Evolutionary conservation across 352 stramenopile genomes (phyloP), one percentile per base, ranked within the genome.

Genomic region (Phytophthora agathidicida): DNA sequence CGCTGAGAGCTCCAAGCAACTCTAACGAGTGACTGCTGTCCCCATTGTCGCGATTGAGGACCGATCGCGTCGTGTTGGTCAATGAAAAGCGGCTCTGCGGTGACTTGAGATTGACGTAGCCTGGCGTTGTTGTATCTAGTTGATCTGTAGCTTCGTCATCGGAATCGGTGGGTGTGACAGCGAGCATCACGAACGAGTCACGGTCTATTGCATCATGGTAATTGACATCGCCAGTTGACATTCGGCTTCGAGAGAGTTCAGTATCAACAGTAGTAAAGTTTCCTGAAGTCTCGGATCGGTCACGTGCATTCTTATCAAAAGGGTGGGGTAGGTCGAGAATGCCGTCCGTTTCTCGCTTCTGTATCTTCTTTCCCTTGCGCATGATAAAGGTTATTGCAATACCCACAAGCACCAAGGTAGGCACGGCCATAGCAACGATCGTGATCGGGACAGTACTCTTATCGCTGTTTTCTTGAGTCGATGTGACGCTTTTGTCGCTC

Each of bases 221-320:
- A 6, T 55, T 17, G 19, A 28, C 35, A 10, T 63, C 42, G 3
- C 30, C 43, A 47, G 20, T 51, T 2, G 53, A 67, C 31, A 70
- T 62, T 24, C 50, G 36, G 13, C 52, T 73, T 3, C 47, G 43
- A 52, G 65, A 74, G n/a, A 70, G 50, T n/a, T 73, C 65, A 42
- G 47, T 67, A 1, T 70, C 65, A 22, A 54, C 28, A 8, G 46
- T n/a, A 1, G 65, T 71, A 37, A 71, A 67, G 22, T 67, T 45
- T 1, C 64, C 50, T 13, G 60, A 73, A 10, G 60, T 64, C 16
- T 71, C 65, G 1, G 36, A 53, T 42, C 60, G 35, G 16, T 63
- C 53, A 17, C 59, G 48, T 16, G 51, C 16, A 2, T 31, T 30
- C 30, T 74, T 74, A 28, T 48, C 43, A 39, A 68, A 71, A 8